Evolutionary conservation across 2,329 filamentous ascomycete genomes (phyloP).

Genomic region (Xylaria sp.): DNA sequence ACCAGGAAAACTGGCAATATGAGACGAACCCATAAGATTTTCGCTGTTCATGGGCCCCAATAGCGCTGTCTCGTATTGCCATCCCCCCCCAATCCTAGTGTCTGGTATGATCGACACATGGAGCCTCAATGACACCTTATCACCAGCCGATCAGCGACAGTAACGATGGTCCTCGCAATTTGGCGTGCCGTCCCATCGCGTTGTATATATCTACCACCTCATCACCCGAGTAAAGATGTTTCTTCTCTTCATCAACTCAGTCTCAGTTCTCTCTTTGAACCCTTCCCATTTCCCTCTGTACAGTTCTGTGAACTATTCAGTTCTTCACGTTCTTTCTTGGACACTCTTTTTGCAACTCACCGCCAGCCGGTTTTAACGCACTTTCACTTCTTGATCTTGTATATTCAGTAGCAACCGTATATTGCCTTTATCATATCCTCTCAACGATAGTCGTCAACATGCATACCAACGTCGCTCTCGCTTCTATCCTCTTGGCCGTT

Average conservation of each 20-base stretch:
- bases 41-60: conserved; percentile 22
- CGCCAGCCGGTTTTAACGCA: conserved; percentile 47
- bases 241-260: conserved; percentile 41
- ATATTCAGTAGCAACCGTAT: conserved; percentile 36
- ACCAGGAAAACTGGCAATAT: conserved; percentile 14
- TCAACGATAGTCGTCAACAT: conserved; percentile 50
- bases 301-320: conserved; percentile 54
- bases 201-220: conserved; percentile 41
- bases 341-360: conserved; percentile 42
- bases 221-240: conserved; percentile 30
- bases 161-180: conserved; percentile 27
- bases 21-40: conserved; percentile 36
- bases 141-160: conserved; percentile 19
- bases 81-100: conserved; percentile 3
- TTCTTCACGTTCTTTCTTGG: conserved; percentile 49
- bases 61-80: conserved; percentile 25
- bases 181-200: conserved; percentile 19
- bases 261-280: conserved; percentile 47
- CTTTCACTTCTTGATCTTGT: conserved; percentile 36
- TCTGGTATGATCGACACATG: conserved; percentile 44
- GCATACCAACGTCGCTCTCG: conserved; percentile 55
- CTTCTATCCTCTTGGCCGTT: conserved; percentile 56
- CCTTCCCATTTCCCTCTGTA: conserved; percentile 42
- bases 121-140: conserved; percentile 40
- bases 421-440: conserved; percentile 30